phyloP scores from a whole-genome alignment of 805 yeast genomes.

The Metschnikowia amazonensis region DNA sequence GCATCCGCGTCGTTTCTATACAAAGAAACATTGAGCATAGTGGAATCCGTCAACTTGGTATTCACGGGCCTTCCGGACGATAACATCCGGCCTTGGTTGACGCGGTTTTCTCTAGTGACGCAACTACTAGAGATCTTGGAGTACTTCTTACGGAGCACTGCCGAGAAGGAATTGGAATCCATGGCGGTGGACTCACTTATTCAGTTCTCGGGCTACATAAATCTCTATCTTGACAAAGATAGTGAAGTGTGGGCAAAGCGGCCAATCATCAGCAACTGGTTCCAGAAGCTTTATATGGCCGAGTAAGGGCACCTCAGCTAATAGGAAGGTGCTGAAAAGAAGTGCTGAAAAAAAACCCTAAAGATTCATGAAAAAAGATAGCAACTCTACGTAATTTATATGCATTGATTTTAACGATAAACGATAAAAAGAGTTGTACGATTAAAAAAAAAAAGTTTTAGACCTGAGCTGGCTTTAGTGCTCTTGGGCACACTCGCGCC shows the following conservation, averaged over 20 bases:
- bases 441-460: no score
- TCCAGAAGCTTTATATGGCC: constrained; percentile 5
- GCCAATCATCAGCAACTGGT: constrained; percentile 10
- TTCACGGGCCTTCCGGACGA: not conserved
- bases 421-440: no score
- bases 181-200: constrained; percentile 8
- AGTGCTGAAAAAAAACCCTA: not conserved
- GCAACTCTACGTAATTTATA: no score
- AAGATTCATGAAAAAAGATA: not conserved
- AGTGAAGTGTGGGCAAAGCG: constrained; percentile 1
- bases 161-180: constrained; percentile 4
- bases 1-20: not conserved
- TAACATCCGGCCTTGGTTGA: constrained; percentile 4
- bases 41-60: constrained; percentile 3
- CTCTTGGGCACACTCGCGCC: not conserved
- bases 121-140: constrained; percentile 10
- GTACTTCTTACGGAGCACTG: constrained; percentile 4
- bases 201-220: constrained; percentile 6
- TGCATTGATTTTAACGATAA: no score
- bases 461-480: not conserved
- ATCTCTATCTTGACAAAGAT: constrained; percentile 5
- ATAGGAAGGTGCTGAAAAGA: not conserved
- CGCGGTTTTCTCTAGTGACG: not conserved
- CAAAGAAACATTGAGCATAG: constrained; percentile 7
- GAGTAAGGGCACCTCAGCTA: not conserved